Evolutionary conservation across 139 green algal species (phyloP).

Genomic region (Chlorella sp.): DNA sequence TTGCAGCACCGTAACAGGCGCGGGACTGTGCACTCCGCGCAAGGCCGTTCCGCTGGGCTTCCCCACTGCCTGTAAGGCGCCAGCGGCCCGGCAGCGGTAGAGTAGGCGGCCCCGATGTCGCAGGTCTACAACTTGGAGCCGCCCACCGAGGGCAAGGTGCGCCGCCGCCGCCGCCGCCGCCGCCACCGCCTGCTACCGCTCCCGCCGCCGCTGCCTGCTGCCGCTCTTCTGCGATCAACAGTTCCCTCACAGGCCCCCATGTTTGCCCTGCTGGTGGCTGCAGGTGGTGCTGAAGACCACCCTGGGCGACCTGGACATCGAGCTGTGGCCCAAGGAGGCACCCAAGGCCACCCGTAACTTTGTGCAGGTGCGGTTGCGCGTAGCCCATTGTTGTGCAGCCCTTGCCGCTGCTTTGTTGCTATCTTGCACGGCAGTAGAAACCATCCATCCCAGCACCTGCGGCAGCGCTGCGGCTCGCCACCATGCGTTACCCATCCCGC

Average conservation of each 20-base stretch:
- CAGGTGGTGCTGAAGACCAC: slow-evolving; percentile 91
- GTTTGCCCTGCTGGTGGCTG: background rate
- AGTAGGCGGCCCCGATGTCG: slow-evolving; percentile 57
- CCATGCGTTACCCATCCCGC: background rate
- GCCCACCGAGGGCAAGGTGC: slow-evolving; percentile 79
- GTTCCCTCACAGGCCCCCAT: background rate
- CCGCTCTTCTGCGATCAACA: too few relatives aligned
- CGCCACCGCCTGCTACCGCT: too few relatives aligned
- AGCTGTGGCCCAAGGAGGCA: slow-evolving; percentile 97
- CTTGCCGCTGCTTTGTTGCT: too few relatives aligned
- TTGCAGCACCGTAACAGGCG: too few relatives aligned
- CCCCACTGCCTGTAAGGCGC: background rate
- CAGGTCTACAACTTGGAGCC: slow-evolving; percentile 92
- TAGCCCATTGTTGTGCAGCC: too few relatives aligned
- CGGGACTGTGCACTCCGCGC: too few relatives aligned
- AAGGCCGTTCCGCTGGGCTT: background rate
- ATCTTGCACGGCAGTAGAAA: too few relatives aligned
- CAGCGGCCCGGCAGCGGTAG: too few relatives aligned
- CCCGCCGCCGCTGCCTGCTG: too few relatives aligned
- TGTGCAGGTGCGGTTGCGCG: slow-evolving; percentile 88
- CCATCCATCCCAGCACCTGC: too few relatives aligned
- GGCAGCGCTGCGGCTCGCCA: too few relatives aligned
- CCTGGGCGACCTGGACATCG: slow-evolving; percentile 92
- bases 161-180: too few relatives aligned
- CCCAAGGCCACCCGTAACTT: slow-evolving; percentile 94